Evolutionary conservation across 257 asterid genomes (phyloP).

Genomic region (Hygrophila difformis): DNA sequence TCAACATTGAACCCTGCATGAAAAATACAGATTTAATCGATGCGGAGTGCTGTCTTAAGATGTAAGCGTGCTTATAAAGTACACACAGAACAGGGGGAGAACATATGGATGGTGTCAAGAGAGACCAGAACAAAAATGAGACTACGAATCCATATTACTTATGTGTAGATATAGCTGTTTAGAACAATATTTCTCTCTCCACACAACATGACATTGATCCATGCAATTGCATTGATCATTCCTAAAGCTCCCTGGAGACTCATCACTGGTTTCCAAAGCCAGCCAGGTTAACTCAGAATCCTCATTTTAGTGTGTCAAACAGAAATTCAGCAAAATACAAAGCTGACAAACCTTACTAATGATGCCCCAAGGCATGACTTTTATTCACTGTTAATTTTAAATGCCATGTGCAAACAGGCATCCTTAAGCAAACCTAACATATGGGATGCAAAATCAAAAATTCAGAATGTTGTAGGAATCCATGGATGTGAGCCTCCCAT

Average conservation of each 20-base stretch:
- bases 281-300: background rate
- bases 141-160: background rate
- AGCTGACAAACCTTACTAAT: background rate
- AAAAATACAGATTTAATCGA: slow-evolving; percentile 19
- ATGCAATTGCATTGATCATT: slow-evolving; percentile 8
- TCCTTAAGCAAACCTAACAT: background rate
- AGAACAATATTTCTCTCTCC: slow-evolving; percentile 6
- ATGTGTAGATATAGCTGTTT: slow-evolving; percentile 6
- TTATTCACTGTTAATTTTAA: background rate
- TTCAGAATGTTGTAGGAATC: background rate
- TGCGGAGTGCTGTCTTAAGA: slow-evolving; percentile 11
- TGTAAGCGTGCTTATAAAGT: slow-evolving; percentile 6
- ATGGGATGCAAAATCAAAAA: slow-evolving; percentile 9
- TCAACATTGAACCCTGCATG: slow-evolving; percentile 92
- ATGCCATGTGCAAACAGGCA: background rate
- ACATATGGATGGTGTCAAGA: too few relatives aligned
- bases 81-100: too few relatives aligned
- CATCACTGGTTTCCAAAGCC: background rate
- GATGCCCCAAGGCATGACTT: background rate
- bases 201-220: too few relatives aligned
- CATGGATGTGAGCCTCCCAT: too few relatives aligned
- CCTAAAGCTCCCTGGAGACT: slow-evolving; percentile 5
- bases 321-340: background rate
- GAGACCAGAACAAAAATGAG: slow-evolving; percentile 2
- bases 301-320: background rate